phyloP scores from a whole-genome alignment of 1,284 basidiomycete species.

The Exsudoporus floridanus region DNA sequence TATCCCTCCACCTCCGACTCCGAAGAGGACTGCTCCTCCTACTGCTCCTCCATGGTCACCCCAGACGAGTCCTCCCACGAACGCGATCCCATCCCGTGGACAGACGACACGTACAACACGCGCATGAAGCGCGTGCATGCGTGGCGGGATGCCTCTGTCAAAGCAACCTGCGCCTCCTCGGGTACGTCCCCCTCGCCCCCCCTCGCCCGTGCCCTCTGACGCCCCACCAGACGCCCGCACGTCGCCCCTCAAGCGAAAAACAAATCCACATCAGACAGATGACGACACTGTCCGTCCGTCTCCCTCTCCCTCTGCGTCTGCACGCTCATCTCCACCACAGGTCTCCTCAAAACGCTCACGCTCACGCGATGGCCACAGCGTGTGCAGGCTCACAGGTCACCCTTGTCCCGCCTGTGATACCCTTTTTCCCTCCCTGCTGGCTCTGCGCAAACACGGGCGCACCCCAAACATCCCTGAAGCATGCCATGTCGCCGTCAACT shows the following conservation, averaged over 20 bases:
- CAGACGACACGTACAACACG: conserved; percentile 51
- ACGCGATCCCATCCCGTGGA: conserved; percentile 25
- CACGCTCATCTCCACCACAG: conserved; percentile 30
- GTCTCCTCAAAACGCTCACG: conserved; percentile 56
- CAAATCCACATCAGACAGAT: conserved; percentile 23
- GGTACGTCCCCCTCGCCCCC: conserved; percentile 31
- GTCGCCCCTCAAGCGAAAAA: conserved; percentile 31
- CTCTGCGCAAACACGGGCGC: conserved; percentile 58
- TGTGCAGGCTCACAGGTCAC: conserved; percentile 36
- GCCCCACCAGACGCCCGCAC: conserved; percentile 13
- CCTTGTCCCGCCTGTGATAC: conserved; percentile 72
- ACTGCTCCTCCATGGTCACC: conserved; percentile 62
- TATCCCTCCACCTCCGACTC: conserved; percentile 40
- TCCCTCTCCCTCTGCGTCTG: background rate
- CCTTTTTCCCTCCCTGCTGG: conserved; percentile 54
- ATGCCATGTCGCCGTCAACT: conserved; percentile 68
- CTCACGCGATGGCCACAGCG: conserved; percentile 38
- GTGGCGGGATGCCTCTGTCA: conserved; percentile 55
- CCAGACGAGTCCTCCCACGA: conserved; percentile 25
- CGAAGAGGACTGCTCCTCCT: conserved; percentile 53
- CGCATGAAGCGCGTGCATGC: conserved; percentile 59
- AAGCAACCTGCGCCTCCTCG: conserved; percentile 34
- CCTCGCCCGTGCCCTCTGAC: conserved; percentile 8
- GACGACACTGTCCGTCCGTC: conserved; percentile 49
- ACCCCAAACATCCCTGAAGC: conserved; percentile 57